Evolutionary conservation across 129 eudicot genomes (phyloP).

Genomic region (Pulicaria dysenterica): DNA sequence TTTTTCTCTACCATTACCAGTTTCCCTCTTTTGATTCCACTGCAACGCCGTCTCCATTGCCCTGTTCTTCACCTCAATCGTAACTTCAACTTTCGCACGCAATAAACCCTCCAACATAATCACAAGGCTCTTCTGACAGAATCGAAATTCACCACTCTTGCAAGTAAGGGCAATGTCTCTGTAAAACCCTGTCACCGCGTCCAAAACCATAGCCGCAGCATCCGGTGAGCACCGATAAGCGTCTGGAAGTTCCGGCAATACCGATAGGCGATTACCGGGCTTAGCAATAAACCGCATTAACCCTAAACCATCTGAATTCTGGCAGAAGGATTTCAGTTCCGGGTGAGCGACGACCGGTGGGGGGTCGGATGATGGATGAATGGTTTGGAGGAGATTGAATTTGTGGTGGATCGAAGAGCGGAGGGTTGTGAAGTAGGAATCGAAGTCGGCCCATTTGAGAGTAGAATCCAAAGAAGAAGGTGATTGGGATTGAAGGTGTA

Average conservation of each 20-base stretch:
- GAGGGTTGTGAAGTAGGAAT: conserved; percentile 46
- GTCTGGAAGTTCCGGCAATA: conserved; percentile 39
- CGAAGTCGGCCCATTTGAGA: conserved; percentile 49
- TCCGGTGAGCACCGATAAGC: conserved; percentile 49
- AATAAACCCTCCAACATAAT: conserved; percentile 50
- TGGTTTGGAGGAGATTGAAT: conserved; percentile 39
- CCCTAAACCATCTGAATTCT: conserved; percentile 42
- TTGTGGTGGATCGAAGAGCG: conserved; percentile 36
- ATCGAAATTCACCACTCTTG: neutral
- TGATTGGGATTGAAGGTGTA: conserved; percentile 45
- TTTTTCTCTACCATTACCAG: neutral
- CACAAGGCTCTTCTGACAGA: conserved; percentile 34
- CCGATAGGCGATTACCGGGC: conserved; percentile 7
- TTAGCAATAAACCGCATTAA: conserved; percentile 27
- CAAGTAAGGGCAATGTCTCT: neutral
- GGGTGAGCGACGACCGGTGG: conserved; percentile 36
- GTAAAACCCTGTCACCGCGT: conserved; percentile 39
- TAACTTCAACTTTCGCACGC: conserved; percentile 23
- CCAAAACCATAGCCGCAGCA: conserved; percentile 44
- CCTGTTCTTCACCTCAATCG: conserved; percentile 32
- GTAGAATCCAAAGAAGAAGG: conserved; percentile 19
- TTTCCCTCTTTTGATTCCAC: conserved; percentile 39
- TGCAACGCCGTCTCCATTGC: conserved; percentile 40
- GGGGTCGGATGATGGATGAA: neutral
- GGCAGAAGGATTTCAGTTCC: conserved; percentile 40